Evolutionary conservation across 352 stramenopile genomes (phyloP).

Genomic region (Blastocystis sp.): DNA sequence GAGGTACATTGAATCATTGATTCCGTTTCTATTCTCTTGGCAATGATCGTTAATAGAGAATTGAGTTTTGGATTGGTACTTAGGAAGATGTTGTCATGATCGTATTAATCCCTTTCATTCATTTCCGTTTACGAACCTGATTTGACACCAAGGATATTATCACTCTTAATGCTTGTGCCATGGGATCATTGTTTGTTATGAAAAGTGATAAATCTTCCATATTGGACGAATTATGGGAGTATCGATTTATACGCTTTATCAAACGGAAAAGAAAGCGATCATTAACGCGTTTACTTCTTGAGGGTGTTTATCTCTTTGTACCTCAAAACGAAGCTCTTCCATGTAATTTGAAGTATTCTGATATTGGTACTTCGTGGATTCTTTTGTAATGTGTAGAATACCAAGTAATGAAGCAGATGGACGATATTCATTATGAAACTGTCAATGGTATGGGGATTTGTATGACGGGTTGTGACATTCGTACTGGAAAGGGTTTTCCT

Average conservation of each 20-base stretch:
- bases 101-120: too few species aligned
- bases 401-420: conserved; percentile 19
- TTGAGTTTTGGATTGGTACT: too few species aligned
- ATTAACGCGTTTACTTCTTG: background rate
- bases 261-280: background rate
- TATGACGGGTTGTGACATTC: background rate
- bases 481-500: background rate
- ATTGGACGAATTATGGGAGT: conserved; percentile 6
- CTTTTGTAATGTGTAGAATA: background rate
- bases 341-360: background rate
- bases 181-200: too few species aligned
- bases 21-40: too few species aligned
- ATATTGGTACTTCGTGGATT: background rate
- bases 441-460: background rate
- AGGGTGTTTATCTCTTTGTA: conserved; percentile 17
- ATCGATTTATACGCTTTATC: conserved; percentile 20
- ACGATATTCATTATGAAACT: conserved; percentile 30
- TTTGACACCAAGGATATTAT: too few species aligned
- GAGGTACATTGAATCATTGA: too few species aligned
- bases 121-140: too few species aligned
- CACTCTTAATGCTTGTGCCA: too few species aligned
- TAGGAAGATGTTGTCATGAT: too few species aligned
- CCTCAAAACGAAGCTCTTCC: conserved; percentile 4
- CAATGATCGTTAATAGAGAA: too few species aligned
- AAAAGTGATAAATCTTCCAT: too few species aligned